Conservation (phyloP, 2,329 filamentous ascomycete species). For the Tricladium varicosporioides region DNA sequence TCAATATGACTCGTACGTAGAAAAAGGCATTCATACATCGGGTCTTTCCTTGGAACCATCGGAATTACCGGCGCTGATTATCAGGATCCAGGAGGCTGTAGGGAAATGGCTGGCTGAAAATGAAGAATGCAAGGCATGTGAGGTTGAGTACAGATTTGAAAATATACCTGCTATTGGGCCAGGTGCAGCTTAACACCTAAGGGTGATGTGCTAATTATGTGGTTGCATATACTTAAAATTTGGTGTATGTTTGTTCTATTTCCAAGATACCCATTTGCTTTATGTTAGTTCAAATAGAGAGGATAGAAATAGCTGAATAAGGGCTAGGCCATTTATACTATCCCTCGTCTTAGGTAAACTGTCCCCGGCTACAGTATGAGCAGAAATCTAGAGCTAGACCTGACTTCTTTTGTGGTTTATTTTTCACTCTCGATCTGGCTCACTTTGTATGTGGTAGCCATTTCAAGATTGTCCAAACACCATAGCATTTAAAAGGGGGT, state of each 20-base stretch:
- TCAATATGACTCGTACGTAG: constrained; percentile 24
- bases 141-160: constrained; percentile 23
- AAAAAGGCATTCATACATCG: constrained; percentile 11
- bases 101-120: constrained; percentile 19
- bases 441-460: no score
- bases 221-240: constrained; percentile 3
- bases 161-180: constrained; percentile 9
- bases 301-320: neutral
- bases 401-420: no score
- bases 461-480: no score
- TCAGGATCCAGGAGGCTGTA: constrained; percentile 17
- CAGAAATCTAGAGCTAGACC: no score
- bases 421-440: no score
- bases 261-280: constrained; percentile 29
- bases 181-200: neutral
- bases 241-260: constrained; percentile 19
- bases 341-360: no score
- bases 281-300: neutral
- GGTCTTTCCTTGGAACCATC: constrained; percentile 18
- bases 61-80: constrained; percentile 10
- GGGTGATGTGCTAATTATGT: constrained; percentile 1
- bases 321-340: no score
- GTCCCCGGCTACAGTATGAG: no score
- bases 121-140: constrained; percentile 5
- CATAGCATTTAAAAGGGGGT: no score